Base-by-base conservation (phyloP, 306 rosid species). In the Albizia julibrissin region DNA sequence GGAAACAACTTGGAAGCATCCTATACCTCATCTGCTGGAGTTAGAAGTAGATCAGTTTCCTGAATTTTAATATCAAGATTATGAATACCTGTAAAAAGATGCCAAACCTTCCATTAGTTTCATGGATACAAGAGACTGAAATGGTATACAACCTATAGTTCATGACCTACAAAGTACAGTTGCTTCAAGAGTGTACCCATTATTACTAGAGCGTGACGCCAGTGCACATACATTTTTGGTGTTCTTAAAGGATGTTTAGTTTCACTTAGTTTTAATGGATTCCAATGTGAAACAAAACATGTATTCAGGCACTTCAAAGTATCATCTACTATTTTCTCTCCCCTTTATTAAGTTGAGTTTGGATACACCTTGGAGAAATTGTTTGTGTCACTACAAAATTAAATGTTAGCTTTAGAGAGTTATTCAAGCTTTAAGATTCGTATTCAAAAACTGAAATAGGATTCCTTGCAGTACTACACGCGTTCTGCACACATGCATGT, bases 21-120 rank as follows among this genome's bases (percentile, higher is more conserved):
- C 10, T 40, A 71, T 92, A 92, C 98, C 97, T 93, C 94, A 74
- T 93, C 99, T 10, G 74, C 83, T 9, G 87, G 92, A 79, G 91
- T 85, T 84, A 91, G 85, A 58, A 78, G 88, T 49, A 95, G 88
- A 92, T 95, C 98, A 52, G 87, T 81, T 83, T 91, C 94, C 84
- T 84, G 90, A 68, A 92, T 88, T 77, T 80, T 90, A 83, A 93
- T 80, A 82, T 81, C 83, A 78, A 93, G 78, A 78, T 92, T 85
- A 85, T 67, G 84, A 37, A 91, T 85, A 79, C 94, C 98, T 95
- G 86, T 64, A 79, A 81, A 65, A 46, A 80, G 29, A 83, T 83
- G 72, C 31, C 74, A 64, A 74, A 31, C 73, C 50, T 76, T 75
- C 65, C 15, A 75, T 76, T 68, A 27, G 80, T 15, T 66, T 47